Percentiles rank a stretch among this genome's conserved stretches.
Conservation (phyloP, 1,284 basidiomycete species). For the Cryptococcus wingfieldii region DNA sequence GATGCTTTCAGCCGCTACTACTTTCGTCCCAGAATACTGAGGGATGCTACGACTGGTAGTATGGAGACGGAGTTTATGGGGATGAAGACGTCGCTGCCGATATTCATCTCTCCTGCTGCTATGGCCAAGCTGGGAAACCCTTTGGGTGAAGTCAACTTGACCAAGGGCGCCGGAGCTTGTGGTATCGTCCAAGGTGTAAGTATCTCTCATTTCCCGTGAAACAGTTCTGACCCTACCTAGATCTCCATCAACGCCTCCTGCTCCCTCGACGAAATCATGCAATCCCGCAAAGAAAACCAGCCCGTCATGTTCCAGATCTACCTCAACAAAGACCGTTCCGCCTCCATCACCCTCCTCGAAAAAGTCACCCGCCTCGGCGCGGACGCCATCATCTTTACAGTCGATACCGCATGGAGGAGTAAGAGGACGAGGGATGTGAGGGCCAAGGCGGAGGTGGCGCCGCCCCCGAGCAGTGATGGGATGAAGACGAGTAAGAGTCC, state of each 20-base stretch:
- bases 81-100: slow-evolving; percentile 40
- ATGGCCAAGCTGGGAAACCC: slow-evolving; percentile 53
- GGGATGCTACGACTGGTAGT: slow-evolving; percentile 29
- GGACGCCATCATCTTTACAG: slow-evolving; percentile 80
- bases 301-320: slow-evolving; percentile 54
- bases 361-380: slow-evolving; percentile 51
- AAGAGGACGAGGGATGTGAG: slow-evolving; percentile 75
- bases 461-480: slow-evolving; percentile 12
- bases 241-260: slow-evolving; percentile 50
- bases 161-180: slow-evolving; percentile 47
- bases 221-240: slow-evolving; percentile 10
- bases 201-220: background rate
- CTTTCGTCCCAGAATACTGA: slow-evolving; percentile 53
- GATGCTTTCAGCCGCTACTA: slow-evolving; percentile 54
- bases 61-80: slow-evolving; percentile 42
- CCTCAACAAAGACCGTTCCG: slow-evolving; percentile 54
- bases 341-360: slow-evolving; percentile 51
- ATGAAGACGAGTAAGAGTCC: slow-evolving; percentile 16
- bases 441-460: slow-evolving; percentile 29
- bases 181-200: slow-evolving; percentile 51
- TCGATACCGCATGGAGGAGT: slow-evolving; percentile 81
- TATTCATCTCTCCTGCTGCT: slow-evolving; percentile 54
- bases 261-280: slow-evolving; percentile 54
- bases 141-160: slow-evolving; percentile 52
- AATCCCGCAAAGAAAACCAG: slow-evolving; percentile 47